phyloP scores from a whole-genome alignment of 345 rosid species.

The Citrus sinensis region DVS_A1.0 CM039165.1:11106001-11106500 shows the following conservation, averaged over 20 bases:
- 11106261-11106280: no score
- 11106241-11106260: no score
- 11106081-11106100: not conserved
- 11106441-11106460: not conserved
- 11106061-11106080: not conserved
- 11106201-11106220: not conserved
- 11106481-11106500: no score
- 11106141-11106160: not conserved
- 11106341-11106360: no score
- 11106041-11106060: not conserved
- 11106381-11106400: no score
- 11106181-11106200: not conserved
- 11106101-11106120: not conserved
- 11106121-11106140: not conserved
- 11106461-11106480: not conserved
- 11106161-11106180: not conserved
- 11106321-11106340: no score
- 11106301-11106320: no score
- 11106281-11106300: no score
- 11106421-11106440: not conserved
- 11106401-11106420: no score
- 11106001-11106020: not conserved
- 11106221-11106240: no score
- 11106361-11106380: no score
- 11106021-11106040: not conserved